Percentiles rank a stretch among this genome's conserved stretches.
phyloP scores from a whole-genome alignment of 192 early-diverging fungal species.

The Entomortierella lignicola region DNA sequence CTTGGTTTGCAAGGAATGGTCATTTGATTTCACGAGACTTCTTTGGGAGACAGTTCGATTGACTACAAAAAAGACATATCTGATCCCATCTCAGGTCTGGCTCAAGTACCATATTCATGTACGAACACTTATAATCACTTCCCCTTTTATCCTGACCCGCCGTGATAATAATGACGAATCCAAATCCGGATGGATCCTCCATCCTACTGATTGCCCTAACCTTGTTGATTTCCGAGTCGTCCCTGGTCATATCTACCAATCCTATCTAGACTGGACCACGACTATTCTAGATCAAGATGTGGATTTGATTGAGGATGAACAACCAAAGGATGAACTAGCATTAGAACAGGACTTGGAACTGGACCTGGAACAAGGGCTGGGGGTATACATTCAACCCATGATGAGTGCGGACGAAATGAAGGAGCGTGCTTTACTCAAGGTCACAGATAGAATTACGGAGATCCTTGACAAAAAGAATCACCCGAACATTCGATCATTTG shows the following conservation, averaged over 20 bases:
- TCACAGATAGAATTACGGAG: neutral
- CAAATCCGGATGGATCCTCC: neutral
- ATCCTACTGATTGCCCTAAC: too few relatives aligned
- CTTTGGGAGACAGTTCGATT: neutral
- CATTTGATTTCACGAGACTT: neutral
- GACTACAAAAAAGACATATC: neutral
- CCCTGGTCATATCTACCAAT: too few relatives aligned
- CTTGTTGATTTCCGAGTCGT: too few relatives aligned
- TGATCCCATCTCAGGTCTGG: neutral
- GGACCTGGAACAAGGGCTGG: too few relatives aligned
- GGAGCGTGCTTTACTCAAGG: neutral
- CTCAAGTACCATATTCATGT: slow-evolving; percentile 2
- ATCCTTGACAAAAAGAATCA: neutral
- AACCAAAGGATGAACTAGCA: too few relatives aligned
- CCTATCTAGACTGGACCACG: too few relatives aligned
- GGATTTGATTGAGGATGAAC: neutral
- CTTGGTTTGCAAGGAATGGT: neutral
- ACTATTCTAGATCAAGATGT: neutral
- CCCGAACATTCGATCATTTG: neutral
- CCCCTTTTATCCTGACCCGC: neutral
- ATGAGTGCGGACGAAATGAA: neutral
- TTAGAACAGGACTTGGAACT: too few relatives aligned
- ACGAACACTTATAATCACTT: neutral
- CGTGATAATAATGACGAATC: neutral
- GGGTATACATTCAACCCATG: neutral